A percentile compares a stretch with the other conserved stretches of the same genome.
These are phyloP conservation scores for Phytophthora kernoviae DNA, from an alignment of 352 stramenopile genomes.

Conservation along the genomic window DNA sequence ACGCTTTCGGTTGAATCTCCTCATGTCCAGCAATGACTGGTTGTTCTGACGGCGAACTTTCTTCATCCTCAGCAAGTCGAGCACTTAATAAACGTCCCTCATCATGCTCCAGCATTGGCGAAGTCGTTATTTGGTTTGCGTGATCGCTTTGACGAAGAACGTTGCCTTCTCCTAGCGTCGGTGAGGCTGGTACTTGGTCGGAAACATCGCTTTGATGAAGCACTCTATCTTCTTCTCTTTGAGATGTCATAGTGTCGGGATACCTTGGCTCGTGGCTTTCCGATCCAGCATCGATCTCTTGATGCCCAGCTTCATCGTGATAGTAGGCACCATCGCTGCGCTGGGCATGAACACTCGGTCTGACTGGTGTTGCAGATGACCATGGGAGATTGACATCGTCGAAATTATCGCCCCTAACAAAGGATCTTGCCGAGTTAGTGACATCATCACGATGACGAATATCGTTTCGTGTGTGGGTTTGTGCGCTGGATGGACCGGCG, in stretches of 20 bases:
- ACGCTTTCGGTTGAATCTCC: not conserved
- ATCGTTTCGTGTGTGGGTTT: not conserved
- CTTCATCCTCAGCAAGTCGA: slow-evolving; percentile 1
- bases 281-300: slow-evolving; percentile 1
- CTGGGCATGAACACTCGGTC: slow-evolving; percentile 6
- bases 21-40: not conserved
- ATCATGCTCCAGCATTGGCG: not conserved
- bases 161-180: not conserved
- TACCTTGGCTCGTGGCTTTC: not conserved
- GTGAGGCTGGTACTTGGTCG: not conserved
- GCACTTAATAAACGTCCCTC: not conserved
- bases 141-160: not conserved
- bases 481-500: not conserved
- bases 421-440: not conserved
- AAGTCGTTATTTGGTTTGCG: not conserved
- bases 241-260: not conserved
- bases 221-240: not conserved
- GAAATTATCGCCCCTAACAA: not conserved
- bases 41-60: slow-evolving; percentile 4
- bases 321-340: not conserved
- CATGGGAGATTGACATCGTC: slow-evolving; percentile 1
- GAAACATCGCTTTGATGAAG: slow-evolving; percentile 1
- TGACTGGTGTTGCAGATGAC: slow-evolving; percentile 4
- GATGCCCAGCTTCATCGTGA: slow-evolving; percentile 8
- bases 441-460: not conserved